phyloP scores from a whole-genome alignment of 139 green algal genomes.

The Spirogloea muscicola region DNA sequence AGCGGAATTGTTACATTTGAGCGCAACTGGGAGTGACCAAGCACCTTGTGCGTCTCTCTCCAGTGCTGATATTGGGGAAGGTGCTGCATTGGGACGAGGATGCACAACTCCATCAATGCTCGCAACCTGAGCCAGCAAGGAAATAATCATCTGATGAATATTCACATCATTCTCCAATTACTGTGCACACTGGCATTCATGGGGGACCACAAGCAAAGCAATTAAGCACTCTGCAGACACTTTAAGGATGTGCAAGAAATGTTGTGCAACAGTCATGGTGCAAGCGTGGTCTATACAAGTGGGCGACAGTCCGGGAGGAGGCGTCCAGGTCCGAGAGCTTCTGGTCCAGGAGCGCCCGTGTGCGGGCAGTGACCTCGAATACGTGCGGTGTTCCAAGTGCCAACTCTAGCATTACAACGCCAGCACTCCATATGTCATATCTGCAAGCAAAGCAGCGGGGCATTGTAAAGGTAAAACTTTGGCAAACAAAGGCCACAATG shows the following conservation, averaged over 20 bases:
- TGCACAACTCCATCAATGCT: constrained; percentile 22
- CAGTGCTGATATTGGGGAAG: neutral
- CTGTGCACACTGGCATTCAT: neutral
- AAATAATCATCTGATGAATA: neutral
- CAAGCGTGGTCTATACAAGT: constrained; percentile 32
- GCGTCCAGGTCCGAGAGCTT: constrained; percentile 47
- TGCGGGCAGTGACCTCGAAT: constrained; percentile 51
- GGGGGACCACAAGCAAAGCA: neutral
- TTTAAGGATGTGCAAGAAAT: neutral
- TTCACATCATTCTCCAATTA: neutral
- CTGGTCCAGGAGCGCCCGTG: constrained; percentile 54
- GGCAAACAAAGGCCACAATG: neutral
- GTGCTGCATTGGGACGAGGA: neutral
- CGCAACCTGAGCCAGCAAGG: neutral
- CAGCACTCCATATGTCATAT: constrained; percentile 70
- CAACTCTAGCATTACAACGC: constrained; percentile 72
- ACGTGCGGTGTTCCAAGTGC: constrained; percentile 65
- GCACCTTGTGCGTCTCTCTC: neutral
- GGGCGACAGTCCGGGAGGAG: constrained; percentile 48
- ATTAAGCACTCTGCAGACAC: neutral
- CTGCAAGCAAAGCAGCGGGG: constrained; percentile 1
- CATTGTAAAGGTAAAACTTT: neutral
- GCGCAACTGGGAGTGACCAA: neutral
- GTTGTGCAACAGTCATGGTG: neutral
- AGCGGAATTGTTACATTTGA: neutral